Evolutionary conservation across 306 rosid species (phyloP).

Genomic region (Rosa chinensis): DNA sequence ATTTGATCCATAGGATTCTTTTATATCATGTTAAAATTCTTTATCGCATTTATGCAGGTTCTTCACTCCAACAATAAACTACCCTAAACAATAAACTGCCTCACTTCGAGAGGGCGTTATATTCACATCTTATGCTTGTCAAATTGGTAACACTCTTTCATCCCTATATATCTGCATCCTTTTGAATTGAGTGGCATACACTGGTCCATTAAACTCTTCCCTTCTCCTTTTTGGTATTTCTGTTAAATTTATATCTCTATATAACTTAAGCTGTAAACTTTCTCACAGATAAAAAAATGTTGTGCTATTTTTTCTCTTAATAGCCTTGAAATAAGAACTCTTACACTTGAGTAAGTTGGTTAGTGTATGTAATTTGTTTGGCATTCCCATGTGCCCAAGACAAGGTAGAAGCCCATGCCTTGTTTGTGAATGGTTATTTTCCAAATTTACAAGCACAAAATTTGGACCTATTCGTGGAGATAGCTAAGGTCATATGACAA

Average conservation of each 20-base stretch:
- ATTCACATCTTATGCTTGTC: conserved; percentile 80
- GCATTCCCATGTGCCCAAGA: background rate
- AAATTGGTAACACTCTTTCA: conserved; percentile 49
- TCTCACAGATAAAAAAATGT: background rate
- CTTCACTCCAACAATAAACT: conserved; percentile 80
- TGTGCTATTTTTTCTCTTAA: background rate
- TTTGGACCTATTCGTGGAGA: background rate
- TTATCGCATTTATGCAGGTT: conserved; percentile 62
- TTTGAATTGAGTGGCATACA: background rate
- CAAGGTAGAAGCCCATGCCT: background rate
- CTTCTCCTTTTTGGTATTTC: background rate
- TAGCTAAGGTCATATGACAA: background rate
- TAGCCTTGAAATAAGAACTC: background rate
- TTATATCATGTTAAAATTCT: conserved; percentile 14
- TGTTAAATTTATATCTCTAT: background rate
- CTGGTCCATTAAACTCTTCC: background rate
- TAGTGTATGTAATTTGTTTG: background rate
- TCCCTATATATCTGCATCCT: background rate
- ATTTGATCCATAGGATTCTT: background rate
- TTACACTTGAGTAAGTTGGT: background rate
- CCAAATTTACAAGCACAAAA: background rate
- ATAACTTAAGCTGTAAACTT: background rate
- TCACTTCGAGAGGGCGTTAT: conserved; percentile 67
- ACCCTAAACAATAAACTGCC: conserved; percentile 59
- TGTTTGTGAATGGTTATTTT: background rate